Base-by-base conservation (phyloP, 2,329 filamentous ascomycete species). In the Alternaria sp. region DNA sequence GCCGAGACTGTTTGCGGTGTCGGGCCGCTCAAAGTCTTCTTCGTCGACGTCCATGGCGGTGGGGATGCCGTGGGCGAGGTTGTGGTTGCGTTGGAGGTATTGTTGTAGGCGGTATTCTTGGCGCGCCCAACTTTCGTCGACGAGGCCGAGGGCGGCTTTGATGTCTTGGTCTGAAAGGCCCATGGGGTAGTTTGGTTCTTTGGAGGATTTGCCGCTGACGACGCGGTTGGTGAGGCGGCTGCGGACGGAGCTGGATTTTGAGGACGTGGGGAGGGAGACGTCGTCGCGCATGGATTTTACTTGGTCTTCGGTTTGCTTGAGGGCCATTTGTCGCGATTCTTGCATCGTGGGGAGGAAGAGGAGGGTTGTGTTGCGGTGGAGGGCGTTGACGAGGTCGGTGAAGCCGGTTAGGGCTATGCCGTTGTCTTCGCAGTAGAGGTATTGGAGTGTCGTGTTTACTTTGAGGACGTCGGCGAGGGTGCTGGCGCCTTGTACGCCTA, bases 361-460 rank as follows among this genome's bases (percentile, higher is more conserved):
- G 2, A 92, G 76, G 0, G 86, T 87, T 3, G 84, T 86, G 71
- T 93, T 93, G 45, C 85, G 86, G 63, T 89, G 85, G n/a, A 92
- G 79, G 18, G 89, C 86, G 71, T 92, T 90, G 54, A 92, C 88
- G 7, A 92, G 80, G 55, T 89, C 88, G 0, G 89, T 91, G 67
- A 91, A 89, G 2, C 88, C 89, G 67, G 90, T 88, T n/a, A 92
- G 82, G 49, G 89, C 89, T 59, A 92, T 90, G 58, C 89, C 88
- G 72, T 93, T 93, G 75, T 90, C 88, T 65, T 90, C 89, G 76
- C 90, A 92, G 70, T 91, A 85, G 6, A 93, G 83, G 73, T 92
- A 88, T 25, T 85, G 84, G 6, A 93, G 80, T 1, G 86, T 87
- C 3, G 78, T 82, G 71, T 92, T 92, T 64, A 84, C 84, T 71